Percentiles rank a stretch among this genome's conserved stretches.
phyloP scores from a whole-genome alignment of 1,139 yeast species.

The Sugiyamaella neomexicana region DNA sequence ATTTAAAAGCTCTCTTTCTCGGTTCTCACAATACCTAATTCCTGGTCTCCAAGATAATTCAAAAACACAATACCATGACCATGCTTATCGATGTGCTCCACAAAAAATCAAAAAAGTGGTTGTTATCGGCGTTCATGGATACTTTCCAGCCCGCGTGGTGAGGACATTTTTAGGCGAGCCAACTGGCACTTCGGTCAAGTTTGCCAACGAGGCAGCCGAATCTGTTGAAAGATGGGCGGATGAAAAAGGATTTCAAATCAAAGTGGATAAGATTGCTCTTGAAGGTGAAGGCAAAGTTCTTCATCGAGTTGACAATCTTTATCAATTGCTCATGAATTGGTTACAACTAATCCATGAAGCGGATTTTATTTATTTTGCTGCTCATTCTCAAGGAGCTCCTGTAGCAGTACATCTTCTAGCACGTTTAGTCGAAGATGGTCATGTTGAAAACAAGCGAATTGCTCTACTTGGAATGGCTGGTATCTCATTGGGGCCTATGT shows the following conservation, averaged over 20 bases:
- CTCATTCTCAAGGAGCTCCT: constrained; percentile 96
- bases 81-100: constrained; percentile 28
- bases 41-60: constrained; percentile 24
- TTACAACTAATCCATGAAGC: constrained; percentile 66
- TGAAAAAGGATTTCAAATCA: constrained; percentile 54
- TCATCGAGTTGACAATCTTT: constrained; percentile 80
- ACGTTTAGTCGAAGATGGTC: constrained; percentile 65
- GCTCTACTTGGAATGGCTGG: constrained; percentile 95
- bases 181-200: constrained; percentile 85
- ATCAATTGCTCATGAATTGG: constrained; percentile 71
- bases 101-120: constrained; percentile 50
- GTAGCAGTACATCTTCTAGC: constrained; percentile 81
- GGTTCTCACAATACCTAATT: constrained; percentile 29
- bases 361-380: constrained; percentile 83
- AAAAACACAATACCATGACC: constrained; percentile 26
- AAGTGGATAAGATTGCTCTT: constrained; percentile 84
- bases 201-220: constrained; percentile 82
- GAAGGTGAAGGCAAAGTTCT: constrained; percentile 91
- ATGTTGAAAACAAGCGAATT: constrained; percentile 51
- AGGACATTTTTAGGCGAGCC: constrained; percentile 90
- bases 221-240: constrained; percentile 73
- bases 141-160: constrained; percentile 83
- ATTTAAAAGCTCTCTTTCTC: constrained; percentile 28
- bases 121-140: constrained; percentile 93
- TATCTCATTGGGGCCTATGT: constrained; percentile 87